phyloP scores from a whole-genome alignment of 306 rosid species.

The Gleditsia sinensis region DNA sequence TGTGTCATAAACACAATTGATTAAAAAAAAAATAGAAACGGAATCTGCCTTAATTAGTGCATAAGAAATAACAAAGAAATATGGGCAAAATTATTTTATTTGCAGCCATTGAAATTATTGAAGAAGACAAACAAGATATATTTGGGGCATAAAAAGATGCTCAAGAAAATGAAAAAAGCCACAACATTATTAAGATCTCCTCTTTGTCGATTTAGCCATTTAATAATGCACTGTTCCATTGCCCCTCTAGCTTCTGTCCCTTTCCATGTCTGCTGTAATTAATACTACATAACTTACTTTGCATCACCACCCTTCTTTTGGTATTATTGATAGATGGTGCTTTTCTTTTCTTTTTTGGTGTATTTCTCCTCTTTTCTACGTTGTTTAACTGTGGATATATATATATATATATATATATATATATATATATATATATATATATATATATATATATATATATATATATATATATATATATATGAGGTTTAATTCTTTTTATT shows the following conservation, averaged over 20 bases:
- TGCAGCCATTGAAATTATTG: background rate
- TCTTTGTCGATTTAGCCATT: constrained; percentile 20
- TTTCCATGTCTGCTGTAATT: constrained; percentile 34
- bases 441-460: too few species aligned
- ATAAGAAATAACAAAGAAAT: background rate
- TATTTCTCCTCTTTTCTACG: background rate
- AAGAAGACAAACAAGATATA: constrained; percentile 28
- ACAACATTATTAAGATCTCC: constrained; percentile 17
- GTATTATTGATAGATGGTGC: background rate
- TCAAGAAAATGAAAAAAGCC: constrained; percentile 1
- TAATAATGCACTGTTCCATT: constrained; percentile 26
- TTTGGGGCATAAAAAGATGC: background rate
- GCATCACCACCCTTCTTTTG: background rate
- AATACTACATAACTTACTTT: constrained; percentile 16
- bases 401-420: too few species aligned
- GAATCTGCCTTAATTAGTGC: background rate
- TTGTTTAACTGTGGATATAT: background rate
- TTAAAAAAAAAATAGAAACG: background rate
- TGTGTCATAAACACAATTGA: background rate
- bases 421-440: too few species aligned
- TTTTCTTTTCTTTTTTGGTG: background rate
- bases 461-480: too few species aligned
- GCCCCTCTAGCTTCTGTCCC: constrained; percentile 27
- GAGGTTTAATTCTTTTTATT: too few species aligned
- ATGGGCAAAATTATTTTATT: background rate